Base-by-base conservation (phyloP, 2,329 filamentous ascomycete genomes). In the Botrytis cinerea region DNA sequence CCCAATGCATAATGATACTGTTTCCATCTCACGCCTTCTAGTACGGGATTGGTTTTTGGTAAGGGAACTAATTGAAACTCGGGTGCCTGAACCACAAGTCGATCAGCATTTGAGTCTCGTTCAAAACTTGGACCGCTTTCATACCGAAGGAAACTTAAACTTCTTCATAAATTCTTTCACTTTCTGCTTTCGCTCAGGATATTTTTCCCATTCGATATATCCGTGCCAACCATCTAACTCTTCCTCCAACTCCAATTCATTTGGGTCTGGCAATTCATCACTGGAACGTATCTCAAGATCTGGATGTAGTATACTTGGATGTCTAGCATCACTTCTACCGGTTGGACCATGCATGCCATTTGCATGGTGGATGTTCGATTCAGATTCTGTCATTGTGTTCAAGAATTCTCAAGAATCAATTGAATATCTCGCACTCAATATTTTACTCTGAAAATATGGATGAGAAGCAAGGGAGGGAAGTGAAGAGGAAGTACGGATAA, bases 191-290 rank as follows among this genome's bases (percentile, higher is more conserved):
- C 92, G 92, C 66, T 91, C 89, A 0, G 91, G 90, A 71, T 92
- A 91, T 20, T 88, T 85, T 78, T 92, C 90, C 90, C 90, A 92
- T 78, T 92, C 90, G 9, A 93, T 84, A 74, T 91, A 92, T 54
- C 74, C 73, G 28, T 73, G 63, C 73, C 73, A 74, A 38, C 73
- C 73, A 20, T 67, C 61, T 2, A 63, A 28, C 20, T 74, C 73
- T 54, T 74, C 70, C 40, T 73, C 61, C 14, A 73, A 32, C 8
- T 40, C 51, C 38, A 73, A 57, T 38, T 72, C 71, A 69, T 69
- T 51, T 18, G 71, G 59, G 46, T 60, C 69, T 60, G 72, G 68
- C 16, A 72, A 14, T 28, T 72, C 69, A 59, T 71, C 61, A 51
- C 71, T 66, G 22, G 60, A 28, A 51, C 72, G 67, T 51, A 72